Evolutionary conservation across 2,329 filamentous ascomycete species (phyloP), one percentile per base, ranked within the genome.

Genomic region (Calonectria honghensis): DNA sequence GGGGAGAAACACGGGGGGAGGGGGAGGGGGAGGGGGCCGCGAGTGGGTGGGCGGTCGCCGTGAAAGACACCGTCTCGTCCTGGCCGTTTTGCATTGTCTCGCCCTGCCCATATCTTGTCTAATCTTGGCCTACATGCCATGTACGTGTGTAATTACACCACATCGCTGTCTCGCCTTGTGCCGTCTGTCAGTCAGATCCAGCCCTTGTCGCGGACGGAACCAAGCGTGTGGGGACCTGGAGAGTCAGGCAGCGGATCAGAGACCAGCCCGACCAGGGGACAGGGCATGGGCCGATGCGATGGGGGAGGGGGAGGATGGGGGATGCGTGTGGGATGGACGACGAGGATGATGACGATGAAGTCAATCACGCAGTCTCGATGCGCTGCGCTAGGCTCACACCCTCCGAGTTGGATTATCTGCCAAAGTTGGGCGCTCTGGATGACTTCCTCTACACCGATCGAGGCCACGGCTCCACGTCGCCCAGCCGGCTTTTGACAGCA

Each of bases 301-400:
- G 41, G 41, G 41, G 54, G 57, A 68, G 50, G 32, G 31, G 20
- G 29, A 45, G 39, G 41, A 20, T n/a, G 35, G 32, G 31, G 70
- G 64, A 72, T 61, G 27, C 45, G 51, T 52, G 52, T 71, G 68
- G 48, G 66, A 68, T 71, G 68, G 68, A 51, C 35, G 59, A 71
- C 32, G 57, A 54, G 31, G 37, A 73, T 51, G 64, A 68, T 32
- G 45, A 45, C 39, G 59, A 65, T 66, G 69, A 67, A 59, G 51
- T 66, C 37, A 64, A 69, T 73, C 31, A 64, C 32, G 41, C 41
- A 48, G 64, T 64, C 70, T 68, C 27, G 41, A 73, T 68, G 45
- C 35, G 27, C 48, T 45, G 50, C 67, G 52, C 74, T 77, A 76
- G 73, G 68, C 65, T 73, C 77, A 79, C 77, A 24, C 78, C 78